Base-by-base conservation (phyloP, 306 rosid species). In the Vicia sativa region DNA sequence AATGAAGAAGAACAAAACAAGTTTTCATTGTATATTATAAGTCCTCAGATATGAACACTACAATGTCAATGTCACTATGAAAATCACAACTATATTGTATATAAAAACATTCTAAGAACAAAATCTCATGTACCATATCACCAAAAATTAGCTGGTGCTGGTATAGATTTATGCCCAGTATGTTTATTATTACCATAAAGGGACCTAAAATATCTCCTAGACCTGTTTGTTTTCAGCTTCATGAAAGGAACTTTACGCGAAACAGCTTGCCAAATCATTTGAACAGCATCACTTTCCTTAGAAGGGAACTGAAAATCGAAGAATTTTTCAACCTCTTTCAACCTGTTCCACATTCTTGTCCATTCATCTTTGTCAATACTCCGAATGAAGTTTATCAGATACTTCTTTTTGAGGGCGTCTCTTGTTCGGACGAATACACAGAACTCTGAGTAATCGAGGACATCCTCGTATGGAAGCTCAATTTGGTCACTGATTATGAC, bases 231-330 rank as follows among this genome's bases (percentile, higher is more conserved):
- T 75, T 86, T 86, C 79, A 82, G 31, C 43, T 74, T 80, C 42
- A 90, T 68, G 18, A 75, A 75, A 2, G 95, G 95, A 68, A 80
- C 88, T 58, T 78, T 86, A 12, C 97, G 87, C 0, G 85, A 78
- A 46, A 90, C 78, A 8, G 97, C 97, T 29, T 82, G 90, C 97
- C 97, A 90, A 60, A 90, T 86, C 97, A 90, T 90, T 45, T 90
- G 90, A 5, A 87, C 89, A 28, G 97, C 97, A 23, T 87, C 97
- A 16, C 70, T 77, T 58, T 87, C 86, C 73, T 68, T 75, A 1
- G 97, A 90, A 0, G 95, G 97, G 45, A 62, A 90, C 83, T 75
- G 90, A 79, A 84, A 90, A 79, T 90, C 95, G 42, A 14, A 90
- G 62, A 84, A 66, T 3, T 41, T 64, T 13, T 87, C 78, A 69